phyloP scores from a whole-genome alignment of 2,329 filamentous ascomycete species.

The Colletotrichum musae region DNA sequence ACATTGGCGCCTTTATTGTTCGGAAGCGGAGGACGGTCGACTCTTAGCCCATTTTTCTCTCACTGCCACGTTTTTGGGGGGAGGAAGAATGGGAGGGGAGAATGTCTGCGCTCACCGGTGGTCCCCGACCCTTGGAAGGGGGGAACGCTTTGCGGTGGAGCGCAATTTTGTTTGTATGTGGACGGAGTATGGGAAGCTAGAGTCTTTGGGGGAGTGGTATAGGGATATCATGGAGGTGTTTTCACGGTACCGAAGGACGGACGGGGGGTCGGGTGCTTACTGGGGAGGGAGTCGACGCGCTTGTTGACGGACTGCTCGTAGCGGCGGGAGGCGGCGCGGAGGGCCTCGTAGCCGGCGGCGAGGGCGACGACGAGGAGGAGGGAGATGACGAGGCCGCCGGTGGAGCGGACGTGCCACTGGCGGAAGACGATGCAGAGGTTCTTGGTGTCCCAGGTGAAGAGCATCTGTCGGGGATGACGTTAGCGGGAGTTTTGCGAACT shows the following conservation, averaged over 20 bases:
- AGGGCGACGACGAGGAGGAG: constrained; percentile 86
- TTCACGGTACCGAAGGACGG: not conserved
- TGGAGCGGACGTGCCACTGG: constrained; percentile 87
- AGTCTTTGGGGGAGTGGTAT: constrained; percentile 11
- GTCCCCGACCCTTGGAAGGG: constrained; percentile 24
- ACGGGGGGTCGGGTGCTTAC: constrained; percentile 61
- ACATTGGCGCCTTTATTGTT: constrained; percentile 48
- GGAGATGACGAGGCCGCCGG: constrained; percentile 82
- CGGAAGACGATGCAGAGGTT: constrained; percentile 97
- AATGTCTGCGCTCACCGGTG: constrained; percentile 35
- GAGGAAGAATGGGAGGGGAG: not conserved
- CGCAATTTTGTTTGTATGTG: constrained; percentile 16
- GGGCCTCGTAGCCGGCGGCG: constrained; percentile 91
- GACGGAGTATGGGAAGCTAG: constrained; percentile 3
- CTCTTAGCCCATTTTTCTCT: constrained; percentile 39
- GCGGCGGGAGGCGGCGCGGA: constrained; percentile 81
- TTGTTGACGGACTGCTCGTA: constrained; percentile 77
- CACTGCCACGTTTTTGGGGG: constrained; percentile 21
- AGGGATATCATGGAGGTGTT: not conserved
- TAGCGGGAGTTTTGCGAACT: constrained; percentile 17
- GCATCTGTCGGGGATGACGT: constrained; percentile 75
- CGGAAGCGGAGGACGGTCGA: constrained; percentile 35
- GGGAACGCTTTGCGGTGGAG: constrained; percentile 22
- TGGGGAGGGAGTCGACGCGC: constrained; percentile 63
- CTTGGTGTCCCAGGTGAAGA: constrained; percentile 95